Evolutionary conservation across 192 early-diverging fungal species (phyloP), one percentile per base, ranked within the genome.

Genomic region (Kickxella alabastrina): DNA sequence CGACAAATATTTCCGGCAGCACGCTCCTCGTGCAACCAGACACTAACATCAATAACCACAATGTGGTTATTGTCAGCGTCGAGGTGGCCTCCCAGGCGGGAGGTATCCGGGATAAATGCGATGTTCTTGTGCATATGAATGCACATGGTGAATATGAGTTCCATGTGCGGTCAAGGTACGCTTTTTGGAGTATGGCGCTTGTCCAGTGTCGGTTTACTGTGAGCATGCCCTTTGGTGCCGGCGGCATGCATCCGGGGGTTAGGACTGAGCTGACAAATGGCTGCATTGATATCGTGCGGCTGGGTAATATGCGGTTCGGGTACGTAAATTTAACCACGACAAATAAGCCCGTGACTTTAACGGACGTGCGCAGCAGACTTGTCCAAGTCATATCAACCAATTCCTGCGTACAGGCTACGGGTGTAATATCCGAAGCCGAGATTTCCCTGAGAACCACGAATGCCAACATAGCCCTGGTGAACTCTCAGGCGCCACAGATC

Each of bases 91-190:
- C 39, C n/a, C 27, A 28, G 3, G 49, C 36, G 26, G 40, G 40
- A 7, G 40, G 39, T 13, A 49, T 62, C 10, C 26, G 44, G 3
- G 52, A 63, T 14, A 57, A 44, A 21, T 53, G 49, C 23, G 47
- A 39, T 8, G 36, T 63, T 19, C 54, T 39, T 1, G 41, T 39
- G 41, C 40, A 36, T 8, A 7, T 54, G 12, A 70, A 63, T 18
- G 23, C 18, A 4, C 46, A 52, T 17, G 50, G 51, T 19, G 67
- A 62, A 42, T 70, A 70, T 42, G 55, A 70, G n/a, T 52, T 70
- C 17, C 34, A 43, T 40, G 60, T 70, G n/a, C 43, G 47, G 40
- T 57, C 54, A 2, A 53, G 15, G 21, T 57, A 55, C 25, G 41
- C 60, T 10, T 19, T 70, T 7, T 54, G 50, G 60, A 70, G 49